Conservation (phyloP, 2,329 filamentous ascomycete species). For the Diaporthe vexans region DNA sequence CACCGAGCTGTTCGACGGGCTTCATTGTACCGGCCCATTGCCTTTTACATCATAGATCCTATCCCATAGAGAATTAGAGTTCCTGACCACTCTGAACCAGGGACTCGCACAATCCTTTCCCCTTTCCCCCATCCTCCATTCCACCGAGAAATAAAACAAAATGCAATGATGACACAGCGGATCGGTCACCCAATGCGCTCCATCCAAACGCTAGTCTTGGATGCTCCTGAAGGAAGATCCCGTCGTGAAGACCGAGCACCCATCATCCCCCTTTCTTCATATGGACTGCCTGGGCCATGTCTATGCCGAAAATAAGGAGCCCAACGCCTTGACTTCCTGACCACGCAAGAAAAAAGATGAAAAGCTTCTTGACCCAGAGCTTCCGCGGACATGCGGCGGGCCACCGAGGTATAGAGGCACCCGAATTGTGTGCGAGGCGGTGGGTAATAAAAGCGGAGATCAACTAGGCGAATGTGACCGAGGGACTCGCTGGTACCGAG, state of each 20-base stretch:
- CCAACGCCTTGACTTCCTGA: slow-evolving; percentile 37
- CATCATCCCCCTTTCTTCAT: slow-evolving; percentile 24
- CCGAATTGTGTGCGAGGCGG: neutral
- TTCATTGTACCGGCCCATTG: slow-evolving; percentile 27
- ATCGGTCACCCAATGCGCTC: slow-evolving; percentile 27
- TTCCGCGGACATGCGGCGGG: slow-evolving; percentile 14
- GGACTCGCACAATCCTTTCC: slow-evolving; percentile 24
- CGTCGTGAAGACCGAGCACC: slow-evolving; percentile 16
- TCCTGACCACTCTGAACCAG: slow-evolving; percentile 25
- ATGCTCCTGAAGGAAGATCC: slow-evolving; percentile 10
- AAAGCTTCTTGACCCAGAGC: slow-evolving; percentile 18
- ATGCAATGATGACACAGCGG: slow-evolving; percentile 36
- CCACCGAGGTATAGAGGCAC: neutral
- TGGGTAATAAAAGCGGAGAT: neutral
- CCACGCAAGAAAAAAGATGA: slow-evolving; percentile 30
- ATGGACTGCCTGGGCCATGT: slow-evolving; percentile 32
- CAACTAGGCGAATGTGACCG: neutral
- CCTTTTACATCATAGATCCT: slow-evolving; percentile 36
- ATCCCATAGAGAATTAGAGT: slow-evolving; percentile 36
- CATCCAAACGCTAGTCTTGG: slow-evolving; percentile 27
- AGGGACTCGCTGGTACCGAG: slow-evolving; percentile 9
- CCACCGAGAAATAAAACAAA: slow-evolving; percentile 28
- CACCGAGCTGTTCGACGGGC: slow-evolving; percentile 34
- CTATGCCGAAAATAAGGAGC: slow-evolving; percentile 35
- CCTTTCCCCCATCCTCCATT: slow-evolving; percentile 10